Evolutionary conservation across 805 yeast species (phyloP).

Genomic region (Cyberlindnera mycetangii): DNA sequence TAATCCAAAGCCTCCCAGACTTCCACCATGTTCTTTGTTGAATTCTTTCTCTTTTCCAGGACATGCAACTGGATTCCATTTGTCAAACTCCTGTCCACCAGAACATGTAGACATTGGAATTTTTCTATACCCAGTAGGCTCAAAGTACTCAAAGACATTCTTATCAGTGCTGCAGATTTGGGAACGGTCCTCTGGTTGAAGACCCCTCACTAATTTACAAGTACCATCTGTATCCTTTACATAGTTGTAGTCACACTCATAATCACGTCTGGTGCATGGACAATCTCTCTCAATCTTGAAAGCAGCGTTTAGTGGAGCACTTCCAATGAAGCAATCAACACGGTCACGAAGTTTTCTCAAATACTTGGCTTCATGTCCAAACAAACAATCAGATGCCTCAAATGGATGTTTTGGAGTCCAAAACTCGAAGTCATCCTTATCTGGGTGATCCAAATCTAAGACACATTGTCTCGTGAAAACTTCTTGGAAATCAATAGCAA

Average conservation of each 20-base stretch:
- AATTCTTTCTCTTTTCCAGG: constrained; percentile 82
- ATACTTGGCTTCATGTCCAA: constrained; percentile 70
- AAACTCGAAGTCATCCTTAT: constrained; percentile 56
- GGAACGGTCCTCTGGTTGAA: constrained; percentile 59
- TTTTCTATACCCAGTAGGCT: constrained; percentile 90
- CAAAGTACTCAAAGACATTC: constrained; percentile 65
- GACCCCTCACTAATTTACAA: constrained; percentile 75
- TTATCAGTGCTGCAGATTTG: constrained; percentile 55
- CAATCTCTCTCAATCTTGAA: constrained; percentile 63
- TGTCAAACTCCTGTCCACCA: constrained; percentile 75
- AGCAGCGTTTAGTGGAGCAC: constrained; percentile 54
- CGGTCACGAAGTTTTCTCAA: constrained; percentile 52
- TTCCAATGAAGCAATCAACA: constrained; percentile 60
- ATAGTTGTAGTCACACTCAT: constrained; percentile 91
- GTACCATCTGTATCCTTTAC: constrained; percentile 72
- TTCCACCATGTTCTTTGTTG: constrained; percentile 45
- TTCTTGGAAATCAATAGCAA: constrained; percentile 54
- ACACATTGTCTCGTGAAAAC: constrained; percentile 53
- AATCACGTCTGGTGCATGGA: constrained; percentile 81
- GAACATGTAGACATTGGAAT: constrained; percentile 83
- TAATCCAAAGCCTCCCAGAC: constrained; percentile 49
- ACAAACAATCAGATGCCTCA: constrained; percentile 50
- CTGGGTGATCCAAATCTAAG: constrained; percentile 42
- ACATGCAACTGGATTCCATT: constrained; percentile 66
- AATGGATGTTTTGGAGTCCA: constrained; percentile 60